Evolutionary conservation across 169 alveolate species (phyloP), one percentile per base, ranked within the genome.

Genomic region (Miamiensis avidus): DNA sequence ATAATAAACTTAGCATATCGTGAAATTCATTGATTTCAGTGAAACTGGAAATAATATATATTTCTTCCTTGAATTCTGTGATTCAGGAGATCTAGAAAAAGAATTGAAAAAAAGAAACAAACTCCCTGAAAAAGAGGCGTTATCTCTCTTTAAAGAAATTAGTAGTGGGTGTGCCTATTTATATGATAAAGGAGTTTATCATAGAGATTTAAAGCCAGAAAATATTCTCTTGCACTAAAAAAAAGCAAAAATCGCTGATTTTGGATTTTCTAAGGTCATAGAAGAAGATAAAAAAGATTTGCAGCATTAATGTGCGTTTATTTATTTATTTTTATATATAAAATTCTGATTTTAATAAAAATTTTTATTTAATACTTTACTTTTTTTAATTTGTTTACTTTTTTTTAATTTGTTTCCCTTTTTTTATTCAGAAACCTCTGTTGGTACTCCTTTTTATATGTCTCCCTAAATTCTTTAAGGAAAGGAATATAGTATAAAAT

Each of bases 121-220:
- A 78, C 76, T 93, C 16, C 69, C 34, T 31, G 93, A 90, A 75
- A 34, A 75, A 34, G 77, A 83, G 30, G 88, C 93, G 0, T 74
- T 82, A 75, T 65, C 32, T n/a, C 34, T 86, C 6, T 83, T 93
- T 75, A 34, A 33, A 16, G 77, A 89, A 76, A 76, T 93, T 31
- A 85, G 87, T 30, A 77, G 84, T 31, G 94, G 93, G n/a, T 74
- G 86, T 33, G 75, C 74, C 31, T 93, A 93, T 85, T 77, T 95
- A 16, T 96, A 95, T 81, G 74, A 85, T 29, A 84, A 91, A 75
- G 89, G 91, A 64, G 88, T 95, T 15, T 76, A 93, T 27, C 98
- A 95, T 88, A 83, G 98, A 83, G 98, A 95, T 90, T 81, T 95
- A 25, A 95, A 95, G 79, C 91, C 95, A 25, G 91, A 93, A 74